These are phyloP conservation scores for Gossypium gossypioides DNA, from an alignment of 441 rosid genomes.

Conservation along the genomic window DNA sequence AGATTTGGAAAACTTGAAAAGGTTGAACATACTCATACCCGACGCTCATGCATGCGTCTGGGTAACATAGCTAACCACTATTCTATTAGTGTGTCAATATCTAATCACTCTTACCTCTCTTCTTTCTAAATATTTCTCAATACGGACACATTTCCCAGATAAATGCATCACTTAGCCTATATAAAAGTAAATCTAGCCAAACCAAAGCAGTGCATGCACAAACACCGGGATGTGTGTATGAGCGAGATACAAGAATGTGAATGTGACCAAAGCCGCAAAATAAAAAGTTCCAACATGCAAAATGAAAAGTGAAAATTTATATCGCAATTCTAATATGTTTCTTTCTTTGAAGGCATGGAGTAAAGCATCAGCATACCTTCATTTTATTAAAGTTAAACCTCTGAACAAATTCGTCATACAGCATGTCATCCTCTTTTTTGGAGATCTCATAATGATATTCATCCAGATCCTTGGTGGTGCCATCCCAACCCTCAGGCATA, in stretches of 20 bases:
- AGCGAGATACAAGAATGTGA: background rate
- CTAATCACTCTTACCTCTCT: background rate
- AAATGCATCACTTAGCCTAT: background rate
- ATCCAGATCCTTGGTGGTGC: constrained; percentile 70
- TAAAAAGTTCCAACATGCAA: background rate
- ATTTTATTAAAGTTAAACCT: constrained; percentile 75
- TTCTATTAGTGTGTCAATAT: background rate
- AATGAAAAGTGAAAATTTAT: background rate
- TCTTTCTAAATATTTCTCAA: background rate
- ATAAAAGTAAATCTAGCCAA: background rate
- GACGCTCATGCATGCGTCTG: background rate
- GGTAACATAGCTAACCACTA: background rate
- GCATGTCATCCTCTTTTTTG: constrained; percentile 80
- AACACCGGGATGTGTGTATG: background rate
- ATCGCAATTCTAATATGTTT: background rate
- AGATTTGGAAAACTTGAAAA: background rate
- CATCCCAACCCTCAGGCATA: constrained; percentile 97
- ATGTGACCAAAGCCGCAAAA: background rate
- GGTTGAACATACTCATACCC: background rate
- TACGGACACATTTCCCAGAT: background rate
- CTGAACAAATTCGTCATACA: constrained; percentile 70
- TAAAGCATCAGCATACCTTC: constrained; percentile 44
- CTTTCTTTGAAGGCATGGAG: background rate
- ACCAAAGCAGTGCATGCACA: background rate
- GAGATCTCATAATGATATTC: constrained; percentile 93